phyloP scores from a whole-genome alignment of 2,329 filamentous ascomycete genomes.

The Chrysosporium queenslandicum region DNA sequence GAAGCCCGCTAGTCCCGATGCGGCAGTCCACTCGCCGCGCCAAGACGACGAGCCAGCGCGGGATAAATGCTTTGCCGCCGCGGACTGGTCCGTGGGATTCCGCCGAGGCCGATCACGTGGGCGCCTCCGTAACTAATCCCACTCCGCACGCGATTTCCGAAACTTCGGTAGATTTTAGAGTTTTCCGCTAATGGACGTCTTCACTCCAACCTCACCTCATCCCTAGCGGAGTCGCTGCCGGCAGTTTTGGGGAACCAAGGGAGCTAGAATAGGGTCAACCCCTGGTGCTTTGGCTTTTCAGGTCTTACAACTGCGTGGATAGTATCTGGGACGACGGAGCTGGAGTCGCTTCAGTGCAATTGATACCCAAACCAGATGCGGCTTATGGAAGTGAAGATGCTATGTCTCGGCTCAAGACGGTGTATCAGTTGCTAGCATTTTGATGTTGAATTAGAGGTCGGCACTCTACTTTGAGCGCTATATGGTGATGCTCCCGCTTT shows the following conservation, averaged over 20 bases:
- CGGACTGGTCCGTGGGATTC: neutral
- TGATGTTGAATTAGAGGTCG: too few relatives aligned
- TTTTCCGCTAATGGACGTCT: neutral
- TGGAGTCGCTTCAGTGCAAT: too few relatives aligned
- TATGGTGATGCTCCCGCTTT: too few relatives aligned
- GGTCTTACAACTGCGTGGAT: too few relatives aligned
- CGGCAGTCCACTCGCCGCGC: neutral
- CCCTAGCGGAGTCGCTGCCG: neutral
- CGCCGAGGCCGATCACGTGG: constrained; percentile 3
- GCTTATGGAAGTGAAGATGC: too few relatives aligned
- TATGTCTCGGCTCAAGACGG: too few relatives aligned
- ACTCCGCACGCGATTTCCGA: neutral
- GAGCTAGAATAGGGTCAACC: neutral
- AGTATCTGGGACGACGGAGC: too few relatives aligned
- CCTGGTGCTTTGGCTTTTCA: too few relatives aligned
- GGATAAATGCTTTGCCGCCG: constrained; percentile 2
- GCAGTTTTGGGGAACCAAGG: neutral
- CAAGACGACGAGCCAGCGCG: neutral
- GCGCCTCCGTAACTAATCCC: neutral
- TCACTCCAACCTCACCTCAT: neutral
- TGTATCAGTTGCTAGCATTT: too few relatives aligned
- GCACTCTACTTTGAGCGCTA: too few relatives aligned
- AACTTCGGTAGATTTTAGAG: neutral
- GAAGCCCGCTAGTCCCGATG: neutral
- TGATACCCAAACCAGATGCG: too few relatives aligned